phyloP scores from a whole-genome alignment of 805 yeast genomes.

The Cyberlindnera mississippiensis region DNA sequence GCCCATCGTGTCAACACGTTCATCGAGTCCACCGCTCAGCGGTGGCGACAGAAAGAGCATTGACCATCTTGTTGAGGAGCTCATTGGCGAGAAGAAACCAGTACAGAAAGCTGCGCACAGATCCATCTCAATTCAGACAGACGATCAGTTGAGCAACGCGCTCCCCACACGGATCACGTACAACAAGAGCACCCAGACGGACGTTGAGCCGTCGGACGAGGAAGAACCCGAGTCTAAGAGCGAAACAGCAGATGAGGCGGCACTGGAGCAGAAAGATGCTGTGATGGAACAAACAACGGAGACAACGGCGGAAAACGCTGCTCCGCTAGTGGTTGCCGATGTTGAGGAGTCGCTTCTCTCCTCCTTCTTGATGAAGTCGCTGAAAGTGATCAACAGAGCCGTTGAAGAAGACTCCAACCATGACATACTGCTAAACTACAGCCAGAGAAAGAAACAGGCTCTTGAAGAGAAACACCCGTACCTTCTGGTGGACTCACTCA shows the following conservation, averaged over 20 bases:
- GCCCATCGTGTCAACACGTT: constrained; percentile 1
- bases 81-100: constrained; percentile 6
- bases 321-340: not conserved
- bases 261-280: not conserved
- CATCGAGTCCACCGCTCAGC: constrained; percentile 3
- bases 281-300: not conserved
- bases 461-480: constrained; percentile 13
- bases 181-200: constrained; percentile 26
- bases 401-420: constrained; percentile 24
- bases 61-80: constrained; percentile 12
- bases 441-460: constrained; percentile 14
- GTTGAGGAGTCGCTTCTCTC: constrained; percentile 15
- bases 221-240: not conserved
- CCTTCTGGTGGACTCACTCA: constrained; percentile 3
- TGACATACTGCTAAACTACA: constrained; percentile 23
- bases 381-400: constrained; percentile 24
- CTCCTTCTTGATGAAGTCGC: constrained; percentile 21
- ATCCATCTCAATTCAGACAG: constrained; percentile 14
- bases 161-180: constrained; percentile 13
- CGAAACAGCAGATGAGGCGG: not conserved
- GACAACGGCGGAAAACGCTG: not conserved
- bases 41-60: not conserved
- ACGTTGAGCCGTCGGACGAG: constrained; percentile 5
- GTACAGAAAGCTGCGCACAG: constrained; percentile 5
- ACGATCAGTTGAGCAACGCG: constrained; percentile 1